Base-by-base conservation (phyloP, 768 basidiomycete genomes). In the Lactarius indigo region DNA sequence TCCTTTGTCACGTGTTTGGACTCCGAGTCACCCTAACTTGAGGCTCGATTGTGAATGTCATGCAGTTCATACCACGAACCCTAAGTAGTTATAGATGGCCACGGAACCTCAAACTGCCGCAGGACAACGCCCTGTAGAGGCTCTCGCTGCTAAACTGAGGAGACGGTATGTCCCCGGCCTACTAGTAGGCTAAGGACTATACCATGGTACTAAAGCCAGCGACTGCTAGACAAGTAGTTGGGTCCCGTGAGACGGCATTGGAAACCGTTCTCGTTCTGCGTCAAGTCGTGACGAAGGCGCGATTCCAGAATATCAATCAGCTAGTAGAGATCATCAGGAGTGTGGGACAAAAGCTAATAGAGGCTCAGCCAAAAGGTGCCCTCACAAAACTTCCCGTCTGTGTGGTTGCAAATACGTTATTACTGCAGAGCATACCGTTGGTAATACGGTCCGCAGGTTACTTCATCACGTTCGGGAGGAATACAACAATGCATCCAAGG, bases 381-480 rank as follows among this genome's bases (percentile, higher is more conserved):
- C 55, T 65, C 52, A 54, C 26, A 52, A 26, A 39, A 52, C 26
- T 60, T 65, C 57, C 23, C 39, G 18, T 35, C 12, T 18, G 20
- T 35, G 63, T 56, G 68, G 57, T 68, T 41, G 61, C 37, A 55
- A 13, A 72, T 66, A 58, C 23, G 50, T 52, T 58, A 52, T 39
- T 23, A 63, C 47, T 37, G 18, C 77, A 98, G 97, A 99, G 75
- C 89, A 96, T 74, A 91, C 94, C 55, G 90, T 97, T 41, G 94
- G 94, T 28, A 98, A 98, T 75, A 96, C 96, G 26, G 90, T 96
- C 47, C 87, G 95, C 44, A 94, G 94, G 73, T 88, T 98, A 28
- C 80, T 98, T 31, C 94, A 96, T 74, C 91, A 97, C 73, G 90
- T 99, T 64, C 86, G 94, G 59, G 97, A 99, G 77, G 97, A 99